A percentile compares a stretch with the other conserved stretches of the same genome.
phyloP scores from a whole-genome alignment of 345 rosid genomes.

The Limnanthes douglasii region DNA sequence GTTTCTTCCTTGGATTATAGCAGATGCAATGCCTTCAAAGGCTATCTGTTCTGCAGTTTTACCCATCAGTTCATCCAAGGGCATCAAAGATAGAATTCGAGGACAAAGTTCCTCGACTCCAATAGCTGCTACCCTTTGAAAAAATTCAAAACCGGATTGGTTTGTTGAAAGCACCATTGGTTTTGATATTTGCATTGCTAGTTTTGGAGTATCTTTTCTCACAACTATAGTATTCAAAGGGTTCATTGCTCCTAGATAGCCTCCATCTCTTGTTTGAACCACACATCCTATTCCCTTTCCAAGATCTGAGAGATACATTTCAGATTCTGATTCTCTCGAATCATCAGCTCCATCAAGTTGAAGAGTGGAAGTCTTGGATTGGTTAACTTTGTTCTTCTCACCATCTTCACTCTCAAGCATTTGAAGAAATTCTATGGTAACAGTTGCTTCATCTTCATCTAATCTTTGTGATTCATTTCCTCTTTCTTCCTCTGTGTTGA shows the following conservation, averaged over 20 bases:
- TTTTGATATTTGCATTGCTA: constrained; percentile 89
- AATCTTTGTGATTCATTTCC: constrained; percentile 48
- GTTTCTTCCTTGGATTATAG: constrained; percentile 84
- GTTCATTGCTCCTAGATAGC: constrained; percentile 79
- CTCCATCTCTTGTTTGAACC: constrained; percentile 86
- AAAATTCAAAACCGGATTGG: constrained; percentile 47
- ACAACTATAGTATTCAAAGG: constrained; percentile 46
- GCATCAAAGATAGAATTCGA: constrained; percentile 43
- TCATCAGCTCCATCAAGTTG: constrained; percentile 31
- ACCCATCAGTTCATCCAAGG: constrained; percentile 68
- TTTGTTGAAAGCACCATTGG: constrained; percentile 37
- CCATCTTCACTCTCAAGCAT: constrained; percentile 64
- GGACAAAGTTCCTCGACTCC: constrained; percentile 53
- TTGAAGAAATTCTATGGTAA: constrained; percentile 78
- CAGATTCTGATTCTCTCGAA: constrained; percentile 29
- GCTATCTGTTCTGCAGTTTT: constrained; percentile 96
- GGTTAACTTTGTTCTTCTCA: constrained; percentile 16
- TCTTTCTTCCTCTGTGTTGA: constrained; percentile 21
- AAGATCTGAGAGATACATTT: constrained; percentile 57
- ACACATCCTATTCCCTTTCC: constrained; percentile 81
- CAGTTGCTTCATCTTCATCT: constrained; percentile 73
- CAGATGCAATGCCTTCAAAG: constrained; percentile 91
- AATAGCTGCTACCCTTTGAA: constrained; percentile 50
- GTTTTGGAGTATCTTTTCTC: constrained; percentile 66
- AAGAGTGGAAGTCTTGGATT: constrained; percentile 27